Base-by-base conservation (phyloP, 78 protist genomes). In the Monosiga brevicollis region DNA sequence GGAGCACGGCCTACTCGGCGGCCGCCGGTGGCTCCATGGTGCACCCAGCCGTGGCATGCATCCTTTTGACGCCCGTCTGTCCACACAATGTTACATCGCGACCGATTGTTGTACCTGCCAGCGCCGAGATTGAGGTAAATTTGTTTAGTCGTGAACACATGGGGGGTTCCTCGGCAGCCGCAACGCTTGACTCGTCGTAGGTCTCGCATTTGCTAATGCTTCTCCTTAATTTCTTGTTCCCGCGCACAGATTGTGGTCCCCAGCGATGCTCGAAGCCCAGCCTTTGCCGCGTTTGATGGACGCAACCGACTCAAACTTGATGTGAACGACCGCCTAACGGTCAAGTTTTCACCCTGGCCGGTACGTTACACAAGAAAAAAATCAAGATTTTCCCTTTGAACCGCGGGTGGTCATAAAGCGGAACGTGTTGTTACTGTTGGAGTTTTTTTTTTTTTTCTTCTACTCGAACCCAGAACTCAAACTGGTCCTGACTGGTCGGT, bases 21-120 rank as follows among this genome's bases (percentile, higher is more conserved):
- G 42, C 91, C 9, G 94, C 95, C 0, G 98, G 98, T 39, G 98
- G 98, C 32, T 76, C 95, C 24, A 54, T 91, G 38, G 91, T 93
- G 11, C 97, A 95, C 81, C 98, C 97, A 35, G 43, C 87, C 11
- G 90, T 95, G 23, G 90, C 91, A 0, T 84, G 88, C 35, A 83
- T 93, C 0, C 82, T 93, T 2, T 55, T 96, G 55, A 94, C 98
- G 6, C 98, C 98, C 15, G 87, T 96, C 36, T 94, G 96, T 75
- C 96, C 98, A 15, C 95, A 91, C 76, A 82, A 94, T 24, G 86
- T 96, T 20, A 90, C 96, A 20, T 94, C 92, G 80, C 82, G 98
- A 25, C 98, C 98, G 0, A 75, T 93, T 1, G 43, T 93, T 0
- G 81, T 93, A 36, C 95, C 95, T 2, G 74, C 10, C 40, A 62